Evolutionary conservation across 2,329 filamentous ascomycete genomes (phyloP).

Genomic region (Aspergillus sp.): DNA sequence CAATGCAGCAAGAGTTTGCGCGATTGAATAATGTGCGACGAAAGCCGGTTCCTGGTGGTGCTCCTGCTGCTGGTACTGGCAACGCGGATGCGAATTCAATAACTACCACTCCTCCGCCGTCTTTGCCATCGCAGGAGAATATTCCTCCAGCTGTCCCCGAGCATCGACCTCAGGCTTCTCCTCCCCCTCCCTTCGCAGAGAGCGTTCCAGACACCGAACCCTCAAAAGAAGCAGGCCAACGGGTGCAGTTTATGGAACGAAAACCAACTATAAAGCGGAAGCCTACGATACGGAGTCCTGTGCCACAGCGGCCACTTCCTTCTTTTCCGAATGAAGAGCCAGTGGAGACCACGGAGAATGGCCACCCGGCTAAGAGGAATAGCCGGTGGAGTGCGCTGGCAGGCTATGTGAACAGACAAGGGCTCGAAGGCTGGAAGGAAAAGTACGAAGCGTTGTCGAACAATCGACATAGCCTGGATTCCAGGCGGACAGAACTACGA

Average conservation of each 20-base stretch:
- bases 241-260: background rate
- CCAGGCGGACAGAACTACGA: constrained; percentile 15
- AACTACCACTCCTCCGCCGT: constrained; percentile 11
- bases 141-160: background rate
- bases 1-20: constrained; percentile 21
- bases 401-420: constrained; percentile 15
- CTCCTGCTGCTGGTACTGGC: constrained; percentile 1
- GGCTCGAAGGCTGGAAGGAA: constrained; percentile 17
- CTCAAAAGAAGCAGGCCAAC: background rate
- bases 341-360: constrained; percentile 3
- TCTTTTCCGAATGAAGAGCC: constrained; percentile 20
- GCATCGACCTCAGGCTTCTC: constrained; percentile 3
- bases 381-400: constrained; percentile 27
- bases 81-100: constrained; percentile 9
- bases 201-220: background rate
- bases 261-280: background rate
- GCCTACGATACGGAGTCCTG: background rate
- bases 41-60: constrained; percentile 28
- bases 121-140: constrained; percentile 15
- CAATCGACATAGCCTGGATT: constrained; percentile 25
- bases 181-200: constrained; percentile 7
- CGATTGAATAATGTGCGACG: constrained; percentile 33
- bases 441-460: constrained; percentile 15
- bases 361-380: constrained; percentile 10
- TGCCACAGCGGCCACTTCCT: constrained; percentile 22